Conservation (phyloP, 2,329 filamentous ascomycete species). For the Pyrenophora teres region DNA sequence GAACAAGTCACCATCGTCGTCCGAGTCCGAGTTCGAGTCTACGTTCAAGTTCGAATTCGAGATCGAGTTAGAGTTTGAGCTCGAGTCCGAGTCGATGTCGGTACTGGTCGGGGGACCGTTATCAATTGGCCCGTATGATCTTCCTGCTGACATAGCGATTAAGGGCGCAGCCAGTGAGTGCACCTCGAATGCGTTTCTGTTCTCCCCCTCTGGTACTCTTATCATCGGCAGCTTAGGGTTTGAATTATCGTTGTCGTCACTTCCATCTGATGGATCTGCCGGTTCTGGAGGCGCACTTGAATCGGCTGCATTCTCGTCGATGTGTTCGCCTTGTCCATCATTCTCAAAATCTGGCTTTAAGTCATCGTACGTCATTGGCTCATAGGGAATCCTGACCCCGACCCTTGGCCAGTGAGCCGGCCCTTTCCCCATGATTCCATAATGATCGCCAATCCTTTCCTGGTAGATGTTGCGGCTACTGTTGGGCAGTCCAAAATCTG, state of each 20-base stretch:
- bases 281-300: no score
- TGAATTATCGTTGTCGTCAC: no score
- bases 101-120: not conserved
- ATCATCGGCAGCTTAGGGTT: no score
- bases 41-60: no score
- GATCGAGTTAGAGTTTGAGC: no score
- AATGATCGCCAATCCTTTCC: conserved; percentile 8
- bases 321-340: not conserved
- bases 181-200: not conserved
- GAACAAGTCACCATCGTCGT: not conserved
- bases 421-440: not conserved
- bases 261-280: no score
- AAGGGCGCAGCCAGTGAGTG: not conserved
- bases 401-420: conserved; percentile 6
- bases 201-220: no score
- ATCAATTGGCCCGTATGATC: no score
- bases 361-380: conserved; percentile 4
- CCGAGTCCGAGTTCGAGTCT: no score
- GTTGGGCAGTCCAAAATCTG: not conserved
- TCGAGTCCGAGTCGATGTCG: no score
- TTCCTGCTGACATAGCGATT: not conserved
- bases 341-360: not conserved
- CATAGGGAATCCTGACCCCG: conserved; percentile 10
- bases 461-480: not conserved
- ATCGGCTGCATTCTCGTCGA: not conserved